Evolutionary conservation across 2,329 filamentous ascomycete species (phyloP), one percentile per base, ranked within the genome.

Genomic region (Dothidotthia symphoricarpi): DNA sequence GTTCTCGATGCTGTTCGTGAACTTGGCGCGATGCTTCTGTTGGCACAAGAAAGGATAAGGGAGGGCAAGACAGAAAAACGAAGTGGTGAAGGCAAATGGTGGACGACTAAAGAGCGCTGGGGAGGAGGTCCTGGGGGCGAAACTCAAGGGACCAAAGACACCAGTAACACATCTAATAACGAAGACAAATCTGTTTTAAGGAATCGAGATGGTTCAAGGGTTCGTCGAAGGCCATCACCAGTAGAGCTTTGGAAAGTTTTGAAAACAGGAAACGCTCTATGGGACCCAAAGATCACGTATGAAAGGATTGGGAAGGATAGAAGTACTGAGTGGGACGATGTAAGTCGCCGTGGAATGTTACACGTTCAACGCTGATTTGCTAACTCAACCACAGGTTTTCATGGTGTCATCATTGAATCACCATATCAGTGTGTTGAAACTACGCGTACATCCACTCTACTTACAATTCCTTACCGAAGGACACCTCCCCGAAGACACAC

Each of bases 381-480:
- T 59, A n/a, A n/a, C n/a, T 17, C 10, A n/a, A 28, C 3, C 14
- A 17, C 51, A 82, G 77, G 72, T 82, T 34, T 82, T 78, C 61
- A 74, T 82, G 70, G 53, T 82, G 31, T 82, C 79, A 10, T 77
- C 77, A 16, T 67, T 82, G 46, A 82, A 82, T 57, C 79, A 81
- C 61, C 80, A 83, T 49, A 69, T 82, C 44, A 73, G 75, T 39
- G 73, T 83, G 31, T 57, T 83, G 35, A 78, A 77, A 48, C 67
- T 83, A 31, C 75, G 72, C 22, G 70, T 83, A 29, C 78, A 82
- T 56, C 64, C 66, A 16, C 66, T 70, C 14, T 83, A 83, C 55
- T 56, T 81, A 24, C 71, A 76, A n/a, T 73, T 73, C 47, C 63
- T 83, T 26, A 71, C 69, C 9, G 66, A 67, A 4, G 77, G 75